Conservation (phyloP, 441 rosid species). For the Erysimum cheiri region DNA sequence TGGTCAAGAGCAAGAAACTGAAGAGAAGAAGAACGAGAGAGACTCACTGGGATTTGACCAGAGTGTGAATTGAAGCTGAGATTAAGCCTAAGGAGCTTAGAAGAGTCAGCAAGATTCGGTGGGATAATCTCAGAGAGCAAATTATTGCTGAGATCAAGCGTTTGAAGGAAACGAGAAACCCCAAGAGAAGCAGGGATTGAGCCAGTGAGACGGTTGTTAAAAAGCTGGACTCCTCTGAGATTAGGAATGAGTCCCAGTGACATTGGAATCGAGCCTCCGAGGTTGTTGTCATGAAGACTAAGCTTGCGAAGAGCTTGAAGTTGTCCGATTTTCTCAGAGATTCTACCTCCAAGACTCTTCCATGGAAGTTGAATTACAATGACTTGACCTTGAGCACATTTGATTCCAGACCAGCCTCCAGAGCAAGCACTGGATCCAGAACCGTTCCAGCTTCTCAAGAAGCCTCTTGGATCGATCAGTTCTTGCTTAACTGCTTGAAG, state of each 20-base stretch:
- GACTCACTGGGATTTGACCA: conserved; percentile 57
- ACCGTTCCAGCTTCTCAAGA: conserved; percentile 80
- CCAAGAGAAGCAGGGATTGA: conserved; percentile 77
- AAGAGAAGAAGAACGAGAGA: conserved; percentile 57
- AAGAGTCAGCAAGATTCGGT: conserved; percentile 58
- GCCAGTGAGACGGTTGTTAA: conserved; percentile 77
- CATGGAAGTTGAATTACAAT: conserved; percentile 87
- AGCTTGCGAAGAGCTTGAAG: conserved; percentile 79
- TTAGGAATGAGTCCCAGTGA: conserved; percentile 68
- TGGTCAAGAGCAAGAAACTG: conserved; percentile 66
- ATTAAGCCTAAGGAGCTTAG: conserved; percentile 72
- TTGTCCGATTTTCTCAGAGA: conserved; percentile 79
- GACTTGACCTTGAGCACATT: conserved; percentile 83
- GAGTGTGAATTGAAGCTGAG: conserved; percentile 69
- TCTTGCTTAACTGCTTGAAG: conserved; percentile 73
- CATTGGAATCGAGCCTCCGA: conserved; percentile 69
- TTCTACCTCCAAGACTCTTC: conserved; percentile 77
- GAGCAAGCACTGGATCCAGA: conserved; percentile 77
- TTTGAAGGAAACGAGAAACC: conserved; percentile 65
- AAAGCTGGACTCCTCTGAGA: conserved; percentile 83
- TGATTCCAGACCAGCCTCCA: conserved; percentile 90
- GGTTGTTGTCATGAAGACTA: conserved; percentile 76
- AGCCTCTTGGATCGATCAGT: conserved; percentile 68
- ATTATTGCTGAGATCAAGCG: conserved; percentile 73
- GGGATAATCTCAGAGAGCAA: conserved; percentile 66